Conservation (phyloP, 2,329 filamentous ascomycete genomes). For the Tolypocladium pustulatum region DNA sequence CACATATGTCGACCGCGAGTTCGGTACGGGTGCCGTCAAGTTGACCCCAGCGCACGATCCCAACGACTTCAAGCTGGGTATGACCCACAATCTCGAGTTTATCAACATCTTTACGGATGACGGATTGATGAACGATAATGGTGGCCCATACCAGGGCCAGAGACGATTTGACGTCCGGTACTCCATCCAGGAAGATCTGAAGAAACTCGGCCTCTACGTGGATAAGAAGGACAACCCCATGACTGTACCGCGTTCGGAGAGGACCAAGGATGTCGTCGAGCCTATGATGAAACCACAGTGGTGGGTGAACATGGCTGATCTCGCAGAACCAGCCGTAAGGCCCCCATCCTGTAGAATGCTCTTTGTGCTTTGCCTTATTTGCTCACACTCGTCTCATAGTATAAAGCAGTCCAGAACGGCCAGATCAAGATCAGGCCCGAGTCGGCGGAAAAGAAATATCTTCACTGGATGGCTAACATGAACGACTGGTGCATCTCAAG, state of each 20-base stretch:
- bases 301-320: conserved; percentile 47
- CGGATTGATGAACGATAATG: conserved; percentile 77
- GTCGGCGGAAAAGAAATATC: conserved; percentile 69
- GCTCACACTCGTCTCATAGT: neutral
- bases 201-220: conserved; percentile 76
- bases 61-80: conserved; percentile 84
- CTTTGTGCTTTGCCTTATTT: neutral
- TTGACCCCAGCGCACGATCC: conserved; percentile 91
- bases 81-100: conserved; percentile 74
- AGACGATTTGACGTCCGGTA: conserved; percentile 92
- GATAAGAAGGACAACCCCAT: conserved; percentile 94
- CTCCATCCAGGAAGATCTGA: conserved; percentile 71
- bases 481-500: conserved; percentile 93
- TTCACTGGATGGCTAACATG: conserved; percentile 70
- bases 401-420: conserved; percentile 35
- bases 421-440: conserved; percentile 81
- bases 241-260: conserved; percentile 81
- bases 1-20: conserved; percentile 80
- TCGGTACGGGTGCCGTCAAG: conserved; percentile 95
- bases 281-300: conserved; percentile 93
- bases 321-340: neutral
- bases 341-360: too few species aligned
- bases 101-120: conserved; percentile 94
- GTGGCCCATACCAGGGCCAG: conserved; percentile 70
- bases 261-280: conserved; percentile 90